Evolutionary conservation across 2,329 filamentous ascomycete genomes (phyloP).

Genomic region (Aureobasidium subglaciale): DNA sequence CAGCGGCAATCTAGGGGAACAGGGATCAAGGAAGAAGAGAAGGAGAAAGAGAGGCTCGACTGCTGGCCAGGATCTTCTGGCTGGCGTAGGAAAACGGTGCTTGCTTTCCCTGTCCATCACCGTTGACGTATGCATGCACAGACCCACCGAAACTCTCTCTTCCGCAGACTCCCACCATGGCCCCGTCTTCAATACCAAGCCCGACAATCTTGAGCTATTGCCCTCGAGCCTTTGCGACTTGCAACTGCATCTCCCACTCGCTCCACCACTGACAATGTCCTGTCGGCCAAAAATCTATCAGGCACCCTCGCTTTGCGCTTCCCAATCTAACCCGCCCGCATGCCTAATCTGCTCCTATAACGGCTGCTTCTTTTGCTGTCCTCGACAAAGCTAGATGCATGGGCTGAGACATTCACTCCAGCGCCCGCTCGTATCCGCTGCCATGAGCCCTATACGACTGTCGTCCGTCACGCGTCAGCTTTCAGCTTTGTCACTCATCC

Average conservation of each 20-base stretch:
- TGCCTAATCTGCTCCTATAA: conserved; percentile 8
- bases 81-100: background rate
- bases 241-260: background rate
- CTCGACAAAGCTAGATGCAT: background rate
- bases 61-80: background rate
- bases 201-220: background rate
- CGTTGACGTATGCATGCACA: conserved; percentile 8
- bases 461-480: background rate
- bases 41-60: background rate
- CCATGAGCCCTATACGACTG: background rate
- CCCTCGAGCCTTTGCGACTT: background rate
- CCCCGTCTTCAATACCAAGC: background rate
- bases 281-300: background rate
- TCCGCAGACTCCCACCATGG: background rate
- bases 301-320: background rate
- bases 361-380: background rate
- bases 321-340: background rate
- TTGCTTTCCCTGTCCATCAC: background rate
- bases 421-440: background rate
- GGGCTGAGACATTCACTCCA: conserved; percentile 12
- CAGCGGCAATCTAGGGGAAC: background rate
- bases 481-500: background rate
- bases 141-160: background rate
- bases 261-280: too few relatives aligned
- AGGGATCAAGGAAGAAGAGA: background rate